Base-by-base conservation (phyloP, 345 rosid species). In the Pistacia atlantica region DNA sequence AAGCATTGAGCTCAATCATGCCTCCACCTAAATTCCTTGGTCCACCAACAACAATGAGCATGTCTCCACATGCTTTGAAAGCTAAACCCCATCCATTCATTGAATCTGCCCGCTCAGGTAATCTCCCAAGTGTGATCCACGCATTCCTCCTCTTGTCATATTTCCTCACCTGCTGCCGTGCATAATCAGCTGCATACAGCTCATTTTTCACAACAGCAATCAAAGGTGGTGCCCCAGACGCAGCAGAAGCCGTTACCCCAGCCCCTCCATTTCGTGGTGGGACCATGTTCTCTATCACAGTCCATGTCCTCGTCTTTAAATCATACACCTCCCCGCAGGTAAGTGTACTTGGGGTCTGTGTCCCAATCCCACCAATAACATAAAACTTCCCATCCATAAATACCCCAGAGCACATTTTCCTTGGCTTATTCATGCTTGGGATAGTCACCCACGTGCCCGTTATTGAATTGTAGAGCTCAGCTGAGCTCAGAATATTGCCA, bases 1-100 rank as follows among this genome's bases (percentile, higher is more conserved):
- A 95, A 33, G 90, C 83, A 79, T 91, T 84, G 17, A 95, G 72
- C 83, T 91, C 97, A n/a, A 93, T 75, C 73, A 77, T 65, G 4
- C 90, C 92, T 60, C 80, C 89, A 56, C 85, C 90, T 1, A 56
- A 65, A 67, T 67, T 67, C 77, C 86, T 86, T 5, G 90, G 92
- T 48, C 93, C 93, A 4, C 97, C 91, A 0, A 94, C 73, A 28
- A 91, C 92, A 42, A 90, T 80, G 37, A 91, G 79, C 37, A 33
- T 83, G 71, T 93, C 89, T 14, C 98, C 97, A 35, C 93, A 91
- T 4, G 90, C 95, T 65, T 88, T 83, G 78, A 95, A 95, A 9
- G 94, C 98, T 11, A 95, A 33, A 13, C 98, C 98, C 98, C 97
- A 95, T 22, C 97, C 97, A 16, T 89, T 85, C 88, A 83, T 78